Conservation (phyloP, 768 basidiomycete genomes). For the Gloeopeniophorella convolvens region DNA sequence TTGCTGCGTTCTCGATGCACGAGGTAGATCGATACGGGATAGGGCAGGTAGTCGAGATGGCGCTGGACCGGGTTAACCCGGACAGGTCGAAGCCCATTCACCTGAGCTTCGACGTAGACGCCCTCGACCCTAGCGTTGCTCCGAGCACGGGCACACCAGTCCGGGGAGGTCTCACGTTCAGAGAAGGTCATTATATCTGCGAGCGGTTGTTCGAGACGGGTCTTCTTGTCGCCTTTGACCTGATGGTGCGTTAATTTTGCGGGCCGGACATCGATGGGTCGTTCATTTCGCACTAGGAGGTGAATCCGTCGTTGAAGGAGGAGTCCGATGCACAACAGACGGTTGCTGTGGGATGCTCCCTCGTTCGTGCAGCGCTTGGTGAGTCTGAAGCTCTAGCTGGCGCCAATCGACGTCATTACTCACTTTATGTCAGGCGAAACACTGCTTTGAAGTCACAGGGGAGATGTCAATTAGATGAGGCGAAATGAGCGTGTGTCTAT, state of each 20-base stretch:
- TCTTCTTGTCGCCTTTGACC: constrained; percentile 82
- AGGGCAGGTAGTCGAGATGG: constrained; percentile 93
- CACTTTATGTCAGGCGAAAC: constrained; percentile 22
- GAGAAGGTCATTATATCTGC: constrained; percentile 98
- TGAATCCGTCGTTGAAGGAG: constrained; percentile 90
- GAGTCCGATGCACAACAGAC: constrained; percentile 74
- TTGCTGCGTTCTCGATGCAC: constrained; percentile 59
- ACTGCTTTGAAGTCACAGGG: constrained; percentile 18
- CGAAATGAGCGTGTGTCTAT: not conserved
- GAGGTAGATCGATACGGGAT: constrained; percentile 78
- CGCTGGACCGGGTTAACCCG: constrained; percentile 89
- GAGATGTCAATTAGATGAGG: not conserved
- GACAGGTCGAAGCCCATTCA: constrained; percentile 81
- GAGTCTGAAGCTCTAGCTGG: constrained; percentile 24
- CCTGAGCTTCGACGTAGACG: constrained; percentile 94
- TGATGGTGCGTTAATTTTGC: constrained; percentile 61
- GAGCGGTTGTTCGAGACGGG: constrained; percentile 92
- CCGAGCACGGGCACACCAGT: constrained; percentile 93
- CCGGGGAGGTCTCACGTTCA: constrained; percentile 91
- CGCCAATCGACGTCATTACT: not conserved
- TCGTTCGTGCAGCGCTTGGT: constrained; percentile 81
- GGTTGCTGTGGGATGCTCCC: constrained; percentile 82
- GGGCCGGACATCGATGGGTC: constrained; percentile 1
- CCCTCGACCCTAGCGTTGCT: constrained; percentile 91
- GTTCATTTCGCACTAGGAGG: constrained; percentile 52